Percentiles rank a stretch among this genome's conserved stretches.
These are phyloP conservation scores for Hypomontagnella submonticulosa DNA, from an alignment of 495 filamentous ascomycete species.

Conservation along the genomic window DNA sequence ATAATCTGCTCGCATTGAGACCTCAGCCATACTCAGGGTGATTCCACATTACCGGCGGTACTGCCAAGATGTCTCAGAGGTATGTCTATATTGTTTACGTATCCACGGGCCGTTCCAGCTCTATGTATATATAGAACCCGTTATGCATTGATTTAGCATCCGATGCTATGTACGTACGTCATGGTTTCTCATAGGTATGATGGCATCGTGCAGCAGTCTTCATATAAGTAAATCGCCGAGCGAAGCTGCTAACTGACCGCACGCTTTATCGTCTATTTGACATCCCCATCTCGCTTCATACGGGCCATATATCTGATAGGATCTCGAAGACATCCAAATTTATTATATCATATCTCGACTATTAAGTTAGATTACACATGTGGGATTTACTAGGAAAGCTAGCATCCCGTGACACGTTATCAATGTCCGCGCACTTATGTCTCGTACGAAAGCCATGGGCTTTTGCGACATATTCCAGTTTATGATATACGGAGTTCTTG, in stretches of 20 bases:
- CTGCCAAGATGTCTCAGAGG: slow-evolving; percentile 23
- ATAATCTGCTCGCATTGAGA: slow-evolving; percentile 3
- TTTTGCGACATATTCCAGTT: too few species aligned
- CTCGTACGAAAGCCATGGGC: too few species aligned
- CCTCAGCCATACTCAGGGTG: neutral
- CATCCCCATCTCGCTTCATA: neutral
- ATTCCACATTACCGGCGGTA: slow-evolving; percentile 5
- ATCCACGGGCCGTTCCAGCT: neutral
- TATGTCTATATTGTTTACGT: neutral
- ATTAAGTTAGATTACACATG: too few species aligned
- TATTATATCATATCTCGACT: too few species aligned
- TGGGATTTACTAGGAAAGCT: too few species aligned
- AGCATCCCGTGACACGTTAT: too few species aligned
- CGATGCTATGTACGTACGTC: slow-evolving; percentile 25
- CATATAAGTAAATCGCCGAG: slow-evolving; percentile 33
- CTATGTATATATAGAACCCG: neutral
- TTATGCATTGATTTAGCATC: neutral
- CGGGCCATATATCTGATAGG: slow-evolving; percentile 6
- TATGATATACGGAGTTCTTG: too few species aligned
- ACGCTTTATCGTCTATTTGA: slow-evolving; percentile 1
- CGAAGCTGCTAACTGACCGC: slow-evolving; percentile 6
- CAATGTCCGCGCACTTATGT: too few species aligned
- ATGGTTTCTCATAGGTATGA: slow-evolving; percentile 22
- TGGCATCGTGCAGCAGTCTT: slow-evolving; percentile 18
- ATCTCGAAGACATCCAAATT: neutral